Evolutionary conservation across 352 stramenopile species (phyloP), one percentile per base, ranked within the genome.

Genomic region (Sclerospora graminicola): DNA sequence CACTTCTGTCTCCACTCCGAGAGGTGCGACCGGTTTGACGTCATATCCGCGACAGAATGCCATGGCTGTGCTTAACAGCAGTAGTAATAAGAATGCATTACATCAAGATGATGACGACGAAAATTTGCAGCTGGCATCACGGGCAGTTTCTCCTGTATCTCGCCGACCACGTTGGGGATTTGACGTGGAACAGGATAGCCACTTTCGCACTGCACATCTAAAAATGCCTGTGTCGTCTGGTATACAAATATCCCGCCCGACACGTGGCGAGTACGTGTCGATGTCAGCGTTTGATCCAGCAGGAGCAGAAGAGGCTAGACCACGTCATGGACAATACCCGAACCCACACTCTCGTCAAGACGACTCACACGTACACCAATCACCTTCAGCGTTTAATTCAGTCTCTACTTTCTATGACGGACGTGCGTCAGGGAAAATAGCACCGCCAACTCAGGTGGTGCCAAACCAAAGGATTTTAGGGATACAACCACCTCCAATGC

Each of bases 121-220:
- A 32, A 60, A 49, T 40, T 15, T 51, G 10, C 57, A 48, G 27
- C 21, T 34, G 16, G 35, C 51, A 10, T 42, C 53, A 45, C 57
- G 42, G 2, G 37, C 35, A 38, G 41, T 47, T 16, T 60, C 57
- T 14, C 41, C 57, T 28, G 18, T 36, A 42, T 51, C 41, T 4
- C 48, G 41, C 16, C 41, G 48, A 7, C 49, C 57, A 3, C n/a
- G 56, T 30, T 48, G 41, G 43, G 53, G 48, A 34, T 66, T 66
- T 36, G 48, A 54, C 26, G 54, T 41, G 1, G 48, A 63, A 19
- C 57, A 63, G n/a, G 53, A 57, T 10, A 51, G 23, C 6, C 57
- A 63, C 31, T 67, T 67, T 41, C 48, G 45, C 19, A 57, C 15
- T 29, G 53, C 19, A 39, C 24, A 33, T 8, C 28, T 37, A 1